Percentiles rank a stretch among this genome's conserved stretches.
Evolutionary conservation across 306 rosid species (phyloP).

Genomic region (Rubus idaeus): DNA sequence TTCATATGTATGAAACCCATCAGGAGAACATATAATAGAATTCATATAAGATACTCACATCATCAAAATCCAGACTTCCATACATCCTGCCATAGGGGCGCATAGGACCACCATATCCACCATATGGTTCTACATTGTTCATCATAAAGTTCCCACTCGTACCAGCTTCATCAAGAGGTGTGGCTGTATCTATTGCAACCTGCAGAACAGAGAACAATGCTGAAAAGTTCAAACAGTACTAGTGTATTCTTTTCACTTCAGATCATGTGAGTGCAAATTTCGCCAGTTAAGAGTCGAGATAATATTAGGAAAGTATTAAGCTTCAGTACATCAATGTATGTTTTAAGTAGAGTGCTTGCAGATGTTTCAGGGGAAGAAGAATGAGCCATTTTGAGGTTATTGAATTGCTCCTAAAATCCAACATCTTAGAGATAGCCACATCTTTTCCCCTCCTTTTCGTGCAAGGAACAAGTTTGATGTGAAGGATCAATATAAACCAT

Average conservation of each 20-base stretch:
- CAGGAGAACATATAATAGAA: background rate
- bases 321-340: background rate
- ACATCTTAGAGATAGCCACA: background rate
- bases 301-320: background rate
- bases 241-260: background rate
- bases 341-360: background rate
- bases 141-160: slow-evolving; percentile 62
- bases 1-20: background rate
- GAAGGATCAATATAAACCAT: background rate
- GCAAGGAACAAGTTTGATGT: background rate
- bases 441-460: background rate
- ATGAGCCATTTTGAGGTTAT: background rate
- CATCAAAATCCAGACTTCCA: slow-evolving; percentile 81
- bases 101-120: slow-evolving; percentile 80
- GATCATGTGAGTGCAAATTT: background rate
- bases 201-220: slow-evolving; percentile 8
- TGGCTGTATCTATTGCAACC: slow-evolving; percentile 77
- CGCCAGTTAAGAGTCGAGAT: background rate
- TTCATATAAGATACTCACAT: slow-evolving; percentile 54
- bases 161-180: slow-evolving; percentile 88
- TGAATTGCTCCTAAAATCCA: background rate
- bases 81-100: slow-evolving; percentile 94
- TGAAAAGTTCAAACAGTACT: background rate
- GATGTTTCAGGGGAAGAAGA: slow-evolving; percentile 3
- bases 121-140: slow-evolving; percentile 60